Conservation (phyloP, 306 rosid species). For the Heteromeles arbutifolia region DNA sequence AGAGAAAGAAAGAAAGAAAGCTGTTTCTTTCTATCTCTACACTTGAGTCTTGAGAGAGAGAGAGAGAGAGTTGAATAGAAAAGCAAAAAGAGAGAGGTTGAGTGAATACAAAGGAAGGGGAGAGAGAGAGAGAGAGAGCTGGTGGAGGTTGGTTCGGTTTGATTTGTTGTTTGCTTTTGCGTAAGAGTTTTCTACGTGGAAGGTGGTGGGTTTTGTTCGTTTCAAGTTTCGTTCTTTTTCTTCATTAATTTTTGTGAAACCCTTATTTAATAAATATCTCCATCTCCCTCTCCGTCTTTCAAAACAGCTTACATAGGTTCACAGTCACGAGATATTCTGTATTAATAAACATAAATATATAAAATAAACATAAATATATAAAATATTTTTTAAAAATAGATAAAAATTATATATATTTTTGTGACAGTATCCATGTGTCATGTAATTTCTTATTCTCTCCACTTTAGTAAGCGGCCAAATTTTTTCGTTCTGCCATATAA, state of each 20-base stretch:
- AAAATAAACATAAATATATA: no score
- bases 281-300: not conserved
- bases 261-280: not conserved
- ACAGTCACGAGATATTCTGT: no score
- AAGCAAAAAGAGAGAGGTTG: not conserved
- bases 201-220: not conserved
- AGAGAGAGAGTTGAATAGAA: not conserved
- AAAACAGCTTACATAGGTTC: no score
- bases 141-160: not conserved
- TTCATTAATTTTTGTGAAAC: not conserved
- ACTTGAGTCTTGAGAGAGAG: not conserved
- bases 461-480: no score
- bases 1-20: not conserved
- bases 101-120: not conserved
- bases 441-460: no score
- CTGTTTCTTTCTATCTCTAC: not conserved
- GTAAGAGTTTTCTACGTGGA: not conserved
- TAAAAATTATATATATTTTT: no score
- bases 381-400: no score
- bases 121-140: not conserved
- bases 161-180: not conserved
- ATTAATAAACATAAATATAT: no score
- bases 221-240: not conserved
- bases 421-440: no score
- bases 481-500: no score